These are phyloP conservation scores for Fusarium aywerte DNA, from an alignment of 2,329 filamentous ascomycete species.

Conservation along the genomic window DNA sequence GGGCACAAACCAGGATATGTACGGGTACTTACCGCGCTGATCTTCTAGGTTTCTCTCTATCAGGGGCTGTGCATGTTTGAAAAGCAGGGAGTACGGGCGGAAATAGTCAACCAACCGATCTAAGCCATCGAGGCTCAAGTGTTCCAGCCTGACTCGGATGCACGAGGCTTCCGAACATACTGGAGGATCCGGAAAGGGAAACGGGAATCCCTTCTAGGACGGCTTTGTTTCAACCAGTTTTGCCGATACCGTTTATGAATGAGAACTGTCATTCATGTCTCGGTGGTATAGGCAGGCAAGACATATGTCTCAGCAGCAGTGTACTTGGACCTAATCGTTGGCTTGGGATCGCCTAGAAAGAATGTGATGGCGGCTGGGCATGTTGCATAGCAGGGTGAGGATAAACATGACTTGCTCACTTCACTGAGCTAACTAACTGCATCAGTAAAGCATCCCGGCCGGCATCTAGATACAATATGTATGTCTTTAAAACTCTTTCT, in stretches of 20 bases:
- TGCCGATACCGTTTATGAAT: slow-evolving; percentile 12
- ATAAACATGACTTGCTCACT: not conserved
- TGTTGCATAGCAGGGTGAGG: slow-evolving; percentile 22
- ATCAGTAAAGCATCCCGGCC: slow-evolving; percentile 18
- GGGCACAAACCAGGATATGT: slow-evolving; percentile 7
- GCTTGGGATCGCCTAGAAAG: slow-evolving; percentile 17
- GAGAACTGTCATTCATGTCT: slow-evolving; percentile 17
- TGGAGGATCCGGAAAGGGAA: slow-evolving; percentile 10
- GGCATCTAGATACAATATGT: not conserved
- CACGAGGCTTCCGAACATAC: slow-evolving; percentile 1
- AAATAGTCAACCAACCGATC: slow-evolving; percentile 13
- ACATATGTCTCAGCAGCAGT: slow-evolving; percentile 28
- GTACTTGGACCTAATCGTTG: not conserved
- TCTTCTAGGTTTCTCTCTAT: slow-evolving; percentile 17
- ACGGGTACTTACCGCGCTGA: slow-evolving; percentile 23
- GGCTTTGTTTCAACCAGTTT: slow-evolving; percentile 26
- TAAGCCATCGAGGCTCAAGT: not conserved
- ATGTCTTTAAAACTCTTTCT: not conserved
- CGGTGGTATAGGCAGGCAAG: slow-evolving; percentile 5
- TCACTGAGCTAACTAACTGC: slow-evolving; percentile 5
- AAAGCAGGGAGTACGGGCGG: slow-evolving; percentile 3
- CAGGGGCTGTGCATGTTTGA: slow-evolving; percentile 19
- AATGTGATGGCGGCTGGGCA: slow-evolving; percentile 24
- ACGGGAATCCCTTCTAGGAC: slow-evolving; percentile 12
- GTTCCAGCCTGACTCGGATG: slow-evolving; percentile 6